Evolutionary conservation across 495 filamentous ascomycete genomes (phyloP), one percentile per base, ranked within the genome.

Genomic region (Xylaria scruposa): DNA sequence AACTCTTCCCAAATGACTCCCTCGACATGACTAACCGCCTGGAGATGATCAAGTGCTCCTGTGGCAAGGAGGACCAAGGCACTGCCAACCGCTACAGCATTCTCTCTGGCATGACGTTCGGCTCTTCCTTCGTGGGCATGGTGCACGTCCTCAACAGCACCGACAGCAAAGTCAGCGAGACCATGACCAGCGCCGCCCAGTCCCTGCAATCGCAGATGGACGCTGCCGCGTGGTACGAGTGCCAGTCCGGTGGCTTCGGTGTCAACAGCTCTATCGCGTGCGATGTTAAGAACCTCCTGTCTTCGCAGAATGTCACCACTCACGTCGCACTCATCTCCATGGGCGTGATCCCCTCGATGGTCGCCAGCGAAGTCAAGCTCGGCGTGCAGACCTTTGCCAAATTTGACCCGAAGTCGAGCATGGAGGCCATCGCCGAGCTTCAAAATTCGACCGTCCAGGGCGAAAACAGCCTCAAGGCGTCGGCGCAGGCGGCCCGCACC

Each of bases 331-430:
- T 47, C 4, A 47, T 47, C 44, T 47, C 44, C 44, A 47, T 47
- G 44, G 58, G 58, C 0, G 58, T 61, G 33, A 61, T 61, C 19
- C 58, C 58, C 33, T 61, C 58, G 2, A 61, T 61, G 58, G 58
- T 61, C 33, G 58, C 58, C 33, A 40, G 58, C 33, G 58, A 61
- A 12, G 58, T 61, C 58, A 61, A 61, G 58, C 58, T 61, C 33
- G 58, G 58, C 58, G 58, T 61, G 58, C 58, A 61, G 58, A 40
- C 58, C 31, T 61, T 61, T 33, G 58, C 58, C 58, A 61, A 61
- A 33, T 61, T 61, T 17, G 58, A 61, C 58, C 58, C 58, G 29
- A 38, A 40, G 33, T 36, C 58, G 33, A 61, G 58, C 58, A 61
- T 61, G 58, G 17, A 61, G 19, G 58, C 58, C 58, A 61, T 61